Conservation (phyloP, 1,284 basidiomycete species). For the Sporisorium scitamineum region DNA sequence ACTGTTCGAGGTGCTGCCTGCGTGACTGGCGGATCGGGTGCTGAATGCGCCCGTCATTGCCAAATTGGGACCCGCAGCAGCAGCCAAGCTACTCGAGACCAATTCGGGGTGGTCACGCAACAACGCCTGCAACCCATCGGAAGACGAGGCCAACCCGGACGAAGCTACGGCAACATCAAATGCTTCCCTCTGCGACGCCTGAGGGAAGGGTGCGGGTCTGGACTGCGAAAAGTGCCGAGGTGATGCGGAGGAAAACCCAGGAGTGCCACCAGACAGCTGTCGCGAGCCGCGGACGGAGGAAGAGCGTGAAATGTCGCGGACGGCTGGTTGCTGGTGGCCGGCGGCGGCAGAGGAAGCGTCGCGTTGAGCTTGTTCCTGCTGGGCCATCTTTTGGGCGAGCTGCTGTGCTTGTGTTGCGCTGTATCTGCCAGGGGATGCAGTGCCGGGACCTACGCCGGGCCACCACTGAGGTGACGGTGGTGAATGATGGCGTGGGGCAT, state of each 20-base stretch:
- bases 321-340: conserved; percentile 3
- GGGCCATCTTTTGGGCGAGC: conserved; percentile 34
- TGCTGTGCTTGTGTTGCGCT: conserved; percentile 44
- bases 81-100: conserved; percentile 60
- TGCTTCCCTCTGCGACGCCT: conserved; percentile 49
- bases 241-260: conserved; percentile 43
- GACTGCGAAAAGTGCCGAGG: conserved; percentile 50
- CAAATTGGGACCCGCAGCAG: conserved; percentile 59
- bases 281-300: conserved; percentile 26
- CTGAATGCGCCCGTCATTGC: conserved; percentile 43
- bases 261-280: conserved; percentile 29
- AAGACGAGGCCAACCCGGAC: conserved; percentile 56
- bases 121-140: conserved; percentile 65
- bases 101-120: conserved; percentile 67
- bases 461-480: conserved; percentile 73
- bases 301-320: conserved; percentile 31
- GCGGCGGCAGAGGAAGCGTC: conserved; percentile 20
- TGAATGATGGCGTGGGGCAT: conserved; percentile 74
- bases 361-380: conserved; percentile 35
- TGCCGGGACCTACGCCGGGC: conserved; percentile 51
- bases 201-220: conserved; percentile 56
- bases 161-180: conserved; percentile 61
- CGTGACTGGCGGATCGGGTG: conserved; percentile 39
- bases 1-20: conserved; percentile 43
- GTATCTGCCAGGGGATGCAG: conserved; percentile 45